These are phyloP conservation scores for Acanthamoeba culbertsoni DNA, from an alignment of 208 protist genomes.

Conservation along the genomic window DNA sequence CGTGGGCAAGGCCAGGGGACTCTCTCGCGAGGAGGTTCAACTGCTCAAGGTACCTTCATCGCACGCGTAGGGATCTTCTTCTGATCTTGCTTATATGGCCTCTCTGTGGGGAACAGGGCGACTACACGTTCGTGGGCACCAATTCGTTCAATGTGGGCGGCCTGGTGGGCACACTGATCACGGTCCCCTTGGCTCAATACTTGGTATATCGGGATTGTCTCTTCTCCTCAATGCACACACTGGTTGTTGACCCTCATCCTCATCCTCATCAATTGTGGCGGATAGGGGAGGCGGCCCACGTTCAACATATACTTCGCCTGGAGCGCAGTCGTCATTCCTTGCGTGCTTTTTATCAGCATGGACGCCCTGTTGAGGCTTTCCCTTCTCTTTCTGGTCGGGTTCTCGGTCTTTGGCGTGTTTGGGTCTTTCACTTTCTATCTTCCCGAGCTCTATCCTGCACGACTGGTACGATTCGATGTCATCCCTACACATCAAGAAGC, in stretches of 20 bases:
- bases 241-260: not conserved
- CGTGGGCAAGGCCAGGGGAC: not conserved
- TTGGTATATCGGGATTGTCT: not conserved
- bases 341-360: not conserved
- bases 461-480: not conserved
- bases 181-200: not conserved
- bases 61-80: no score
- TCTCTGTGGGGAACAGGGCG: not conserved
- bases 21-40: not conserved
- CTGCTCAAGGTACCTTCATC: not conserved
- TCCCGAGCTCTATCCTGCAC: constrained; percentile 36
- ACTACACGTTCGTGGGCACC: constrained; percentile 33
- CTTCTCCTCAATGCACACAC: not conserved
- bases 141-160: constrained; percentile 37
- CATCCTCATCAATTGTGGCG: not conserved
- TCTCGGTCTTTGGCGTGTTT: constrained; percentile 49
- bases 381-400: not conserved
- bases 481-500: not conserved
- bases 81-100: not conserved
- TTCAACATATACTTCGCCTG: constrained; percentile 34
- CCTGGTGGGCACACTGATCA: not conserved
- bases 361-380: not conserved
- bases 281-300: not conserved
- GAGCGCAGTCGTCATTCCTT: constrained; percentile 3
- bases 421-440: constrained; percentile 47